phyloP scores from a whole-genome alignment of 371 early-diverging fungal species.

The Saksenaea vasiformis region DNA sequence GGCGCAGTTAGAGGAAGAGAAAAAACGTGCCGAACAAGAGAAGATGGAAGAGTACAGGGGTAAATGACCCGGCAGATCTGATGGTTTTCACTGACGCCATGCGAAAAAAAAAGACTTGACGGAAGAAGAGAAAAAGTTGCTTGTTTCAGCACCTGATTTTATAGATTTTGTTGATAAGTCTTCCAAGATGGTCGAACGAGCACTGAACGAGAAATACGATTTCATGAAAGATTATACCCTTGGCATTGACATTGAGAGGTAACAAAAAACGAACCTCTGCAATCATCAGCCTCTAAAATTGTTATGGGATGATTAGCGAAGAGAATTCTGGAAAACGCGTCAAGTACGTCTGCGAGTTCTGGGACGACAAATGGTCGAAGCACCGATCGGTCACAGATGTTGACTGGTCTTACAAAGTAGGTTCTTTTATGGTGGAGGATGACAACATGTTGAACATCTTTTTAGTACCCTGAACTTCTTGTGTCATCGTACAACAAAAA shows the following conservation, averaged over 20 bases:
- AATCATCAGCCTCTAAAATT: background rate
- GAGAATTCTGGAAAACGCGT: slow-evolving; percentile 71
- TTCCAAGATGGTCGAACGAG: slow-evolving; percentile 88
- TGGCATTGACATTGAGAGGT: slow-evolving; percentile 63
- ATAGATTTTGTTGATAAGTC: slow-evolving; percentile 84
- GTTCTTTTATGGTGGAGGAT: background rate
- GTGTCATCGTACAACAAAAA: slow-evolving; percentile 92
- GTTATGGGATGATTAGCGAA: slow-evolving; percentile 37
- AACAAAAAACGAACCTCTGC: slow-evolving; percentile 12
- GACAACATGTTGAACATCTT: background rate
- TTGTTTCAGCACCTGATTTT: slow-evolving; percentile 78
- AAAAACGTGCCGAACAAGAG: slow-evolving; percentile 54
- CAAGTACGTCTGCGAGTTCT: slow-evolving; percentile 72
- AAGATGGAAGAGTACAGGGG: slow-evolving; percentile 46
- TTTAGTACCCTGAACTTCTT: slow-evolving; percentile 82
- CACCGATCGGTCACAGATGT: slow-evolving; percentile 90
- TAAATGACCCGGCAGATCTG: slow-evolving; percentile 7
- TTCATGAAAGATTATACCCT: slow-evolving; percentile 93
- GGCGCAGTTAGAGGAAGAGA: slow-evolving; percentile 64
- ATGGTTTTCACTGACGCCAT: background rate
- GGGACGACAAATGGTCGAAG: slow-evolving; percentile 80
- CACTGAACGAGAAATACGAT: slow-evolving; percentile 89
- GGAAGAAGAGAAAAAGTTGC: slow-evolving; percentile 76
- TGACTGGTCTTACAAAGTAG: slow-evolving; percentile 88
- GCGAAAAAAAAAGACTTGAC: slow-evolving; percentile 66